Base-by-base conservation (phyloP, 1,284 basidiomycete genomes). In the Tilletia horrida region DNA sequence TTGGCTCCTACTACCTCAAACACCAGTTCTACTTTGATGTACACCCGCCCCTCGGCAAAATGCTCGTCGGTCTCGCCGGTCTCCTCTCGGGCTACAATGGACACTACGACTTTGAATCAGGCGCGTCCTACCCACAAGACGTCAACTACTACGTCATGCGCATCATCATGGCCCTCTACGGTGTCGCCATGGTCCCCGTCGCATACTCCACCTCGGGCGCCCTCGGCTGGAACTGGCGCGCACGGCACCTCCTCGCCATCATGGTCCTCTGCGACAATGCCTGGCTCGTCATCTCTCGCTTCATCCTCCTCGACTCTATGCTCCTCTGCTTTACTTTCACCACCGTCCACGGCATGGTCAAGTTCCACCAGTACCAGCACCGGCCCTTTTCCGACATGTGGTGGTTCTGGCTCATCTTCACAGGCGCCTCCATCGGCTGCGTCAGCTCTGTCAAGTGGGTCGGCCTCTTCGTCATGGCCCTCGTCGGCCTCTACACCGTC, bases 401-500 rank as follows among this genome's bases (percentile, higher is more conserved):
- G 95, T 98, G 94, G 93, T 82, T 91, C 76, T 98, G 94, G 93
- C 86, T 98, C 18, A 83, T 88, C 8, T 85, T 95, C 77, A 97
- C 94, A 1, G 95, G 95, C 35, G 83, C 90, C 69, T 94, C 92
- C 6, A 96, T 98, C 72, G 96, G 96, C 64, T 91, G 90, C 78
- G 95, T 97, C n/a, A 90, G 90, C 63, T 92, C 93, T 73, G 90
- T 99, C 75, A 99, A 99, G 84, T 91, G 92, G 90, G 88, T 98
- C 61, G 96, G 95, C 45, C 85, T 97, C 42, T 98, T 98, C 80
- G 92, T 91, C 66, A 97, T 93, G 0, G 90, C 92, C 2, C 85
- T 98, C 62, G 93, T 97, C 42, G 95, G 96, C 43, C 83, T 96
- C 2, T 97, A 98, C 84, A 98, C 96, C 0, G 88, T 97, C 69